These are phyloP conservation scores for Trichoderma aggressivum DNA, from an alignment of 2,329 filamentous ascomycete species.

Conservation along the genomic window DNA sequence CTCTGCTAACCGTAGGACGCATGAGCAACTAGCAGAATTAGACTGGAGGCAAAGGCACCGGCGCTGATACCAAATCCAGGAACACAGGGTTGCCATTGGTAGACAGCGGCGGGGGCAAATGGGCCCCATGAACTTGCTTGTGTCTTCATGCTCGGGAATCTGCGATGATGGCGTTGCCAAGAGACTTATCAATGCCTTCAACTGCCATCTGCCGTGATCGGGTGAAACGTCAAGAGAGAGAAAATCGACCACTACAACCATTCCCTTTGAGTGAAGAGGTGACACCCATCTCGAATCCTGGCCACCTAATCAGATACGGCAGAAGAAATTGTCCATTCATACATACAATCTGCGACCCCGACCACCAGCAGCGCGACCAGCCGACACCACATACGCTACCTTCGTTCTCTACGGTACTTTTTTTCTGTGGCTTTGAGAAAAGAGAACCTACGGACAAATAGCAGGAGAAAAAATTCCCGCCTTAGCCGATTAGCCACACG, in stretches of 20 bases:
- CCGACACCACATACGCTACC: neutral
- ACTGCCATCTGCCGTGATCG: conserved; percentile 5
- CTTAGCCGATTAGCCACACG: conserved; percentile 10
- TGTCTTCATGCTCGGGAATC: neutral
- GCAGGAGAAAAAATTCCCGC: conserved; percentile 1
- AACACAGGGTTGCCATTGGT: neutral
- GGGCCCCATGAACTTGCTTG: neutral
- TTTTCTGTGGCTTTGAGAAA: neutral
- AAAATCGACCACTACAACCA: neutral
- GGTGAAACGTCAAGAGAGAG: neutral
- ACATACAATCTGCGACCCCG: neutral
- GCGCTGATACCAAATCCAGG: conserved; percentile 11
- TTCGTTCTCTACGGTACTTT: neutral
- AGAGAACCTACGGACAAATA: neutral
- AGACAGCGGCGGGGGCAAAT: neutral
- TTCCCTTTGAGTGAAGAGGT: neutral
- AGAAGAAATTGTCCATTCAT: neutral
- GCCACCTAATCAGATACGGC: neutral
- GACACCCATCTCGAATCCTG: neutral
- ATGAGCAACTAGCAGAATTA: neutral
- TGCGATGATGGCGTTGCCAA: conserved; percentile 14
- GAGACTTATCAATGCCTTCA: conserved; percentile 12
- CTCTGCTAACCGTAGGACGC: neutral
- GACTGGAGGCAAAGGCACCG: neutral
- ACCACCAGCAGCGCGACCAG: neutral